Percentiles rank a stretch among this genome's conserved stretches.
Conservation (phyloP, 2,329 filamentous ascomycete genomes). For the Diaporthe citriasiana region DNA sequence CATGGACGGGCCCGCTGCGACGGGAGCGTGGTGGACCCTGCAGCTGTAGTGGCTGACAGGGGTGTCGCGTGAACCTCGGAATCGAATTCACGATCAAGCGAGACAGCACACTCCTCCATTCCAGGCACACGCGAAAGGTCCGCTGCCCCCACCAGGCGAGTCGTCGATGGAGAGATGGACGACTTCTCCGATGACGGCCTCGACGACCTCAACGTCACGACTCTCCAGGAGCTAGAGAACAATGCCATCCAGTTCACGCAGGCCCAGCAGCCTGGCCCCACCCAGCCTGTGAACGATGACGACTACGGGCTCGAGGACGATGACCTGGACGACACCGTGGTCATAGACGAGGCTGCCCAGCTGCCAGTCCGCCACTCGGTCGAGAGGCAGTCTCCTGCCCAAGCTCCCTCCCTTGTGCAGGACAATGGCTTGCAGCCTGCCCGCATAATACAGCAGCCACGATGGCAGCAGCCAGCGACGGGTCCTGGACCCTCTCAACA, state of each 20-base stretch:
- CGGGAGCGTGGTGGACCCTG: neutral
- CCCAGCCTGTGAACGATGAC: slow-evolving; percentile 49
- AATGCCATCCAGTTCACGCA: slow-evolving; percentile 74
- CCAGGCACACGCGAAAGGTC: neutral
- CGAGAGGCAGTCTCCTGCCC: slow-evolving; percentile 55
- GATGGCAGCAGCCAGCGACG: slow-evolving; percentile 38
- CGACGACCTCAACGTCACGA: slow-evolving; percentile 70
- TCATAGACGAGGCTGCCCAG: slow-evolving; percentile 63
- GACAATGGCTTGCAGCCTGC: slow-evolving; percentile 15
- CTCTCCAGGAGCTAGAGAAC: slow-evolving; percentile 73
- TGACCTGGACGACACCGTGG: slow-evolving; percentile 70
- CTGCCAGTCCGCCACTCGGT: slow-evolving; percentile 54
- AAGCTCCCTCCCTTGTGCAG: slow-evolving; percentile 45
- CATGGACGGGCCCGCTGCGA: neutral
- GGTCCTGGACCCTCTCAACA: slow-evolving; percentile 40
- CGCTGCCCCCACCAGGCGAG: neutral
- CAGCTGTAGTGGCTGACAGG: neutral
- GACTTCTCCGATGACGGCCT: slow-evolving; percentile 76
- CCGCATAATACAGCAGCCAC: slow-evolving; percentile 38
- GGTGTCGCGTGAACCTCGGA: slow-evolving; percentile 23
- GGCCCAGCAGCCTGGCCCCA: slow-evolving; percentile 52
- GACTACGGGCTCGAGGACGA: slow-evolving; percentile 67
- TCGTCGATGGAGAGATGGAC: slow-evolving; percentile 58
- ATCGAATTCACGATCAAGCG: neutral
- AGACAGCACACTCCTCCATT: neutral